A percentile compares a stretch with the other conserved stretches of the same genome.
phyloP scores from a whole-genome alignment of 1,284 basidiomycete genomes.

The Porodaedalea pini region DNA sequence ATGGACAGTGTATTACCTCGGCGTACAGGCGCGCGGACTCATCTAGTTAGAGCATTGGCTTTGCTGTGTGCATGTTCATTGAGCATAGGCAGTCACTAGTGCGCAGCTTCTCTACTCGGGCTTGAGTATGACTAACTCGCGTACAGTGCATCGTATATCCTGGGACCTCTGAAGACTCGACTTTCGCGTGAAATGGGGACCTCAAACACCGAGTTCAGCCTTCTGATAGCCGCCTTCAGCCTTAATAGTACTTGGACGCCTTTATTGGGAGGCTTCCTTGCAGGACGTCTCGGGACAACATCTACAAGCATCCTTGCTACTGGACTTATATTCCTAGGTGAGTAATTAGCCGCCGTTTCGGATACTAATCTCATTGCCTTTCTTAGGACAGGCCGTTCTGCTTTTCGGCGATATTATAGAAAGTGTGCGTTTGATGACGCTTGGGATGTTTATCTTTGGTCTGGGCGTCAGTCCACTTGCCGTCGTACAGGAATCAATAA shows the following conservation, averaged over 20 bases:
- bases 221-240: constrained; percentile 71
- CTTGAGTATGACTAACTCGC: not conserved
- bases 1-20: not conserved
- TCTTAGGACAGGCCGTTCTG: constrained; percentile 55
- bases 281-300: constrained; percentile 66
- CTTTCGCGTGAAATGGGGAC: constrained; percentile 70
- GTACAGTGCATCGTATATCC: constrained; percentile 61
- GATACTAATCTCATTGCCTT: constrained; percentile 16
- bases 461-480: constrained; percentile 73
- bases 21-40: constrained; percentile 32
- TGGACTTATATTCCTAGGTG: constrained; percentile 62
- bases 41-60: constrained; percentile 55
- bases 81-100: constrained; percentile 77
- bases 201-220: constrained; percentile 72
- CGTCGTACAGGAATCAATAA: constrained; percentile 75
- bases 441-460: constrained; percentile 77
- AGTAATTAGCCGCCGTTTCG: constrained; percentile 18
- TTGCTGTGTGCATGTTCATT: constrained; percentile 71
- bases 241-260: constrained; percentile 82
- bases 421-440: constrained; percentile 59
- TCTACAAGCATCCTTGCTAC: constrained; percentile 69
- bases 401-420: constrained; percentile 58
- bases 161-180: constrained; percentile 72
- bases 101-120: constrained; percentile 24
- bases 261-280: constrained; percentile 64